Base-by-base conservation (phyloP, 345 rosid genomes). In the Eucalyptus decipiens region DNA sequence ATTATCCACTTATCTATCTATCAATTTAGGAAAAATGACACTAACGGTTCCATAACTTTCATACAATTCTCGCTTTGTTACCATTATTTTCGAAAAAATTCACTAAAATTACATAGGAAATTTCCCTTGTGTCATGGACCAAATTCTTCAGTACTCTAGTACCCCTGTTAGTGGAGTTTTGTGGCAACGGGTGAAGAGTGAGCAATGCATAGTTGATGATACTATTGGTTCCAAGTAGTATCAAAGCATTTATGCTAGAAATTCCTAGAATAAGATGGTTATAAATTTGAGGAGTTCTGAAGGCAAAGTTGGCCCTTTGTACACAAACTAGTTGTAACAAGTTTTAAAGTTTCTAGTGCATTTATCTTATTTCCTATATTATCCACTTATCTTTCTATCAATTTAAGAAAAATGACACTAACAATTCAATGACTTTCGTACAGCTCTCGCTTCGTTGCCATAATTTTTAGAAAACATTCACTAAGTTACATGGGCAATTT, bases 381-480 rank as follows among this genome's bases (percentile, higher is more conserved):
- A 60, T 60, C 67, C 67, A 60, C 32, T 26, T 60, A 28, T 28
- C 69, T 12, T 28, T 8, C 32, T 62, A 62, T 62, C 16, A 62
- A 28, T 62, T 62, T 12, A 28, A 30, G 69, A 30, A 30, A 62
- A 62, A 62, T 28, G n/a, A 12, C 69, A 62, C 34, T 56, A 56
- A 56, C 26, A 56, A 56, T 56, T 2, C 30, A 23, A 23, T 56
- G 62, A 56, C 13, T 56, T 56, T 56, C 0, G 3, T 56, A 56
- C 3, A 4, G 0, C 30, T 10, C 62, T 5, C 6, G 3, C 28
- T 56, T 56, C 1, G 0, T 56, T 62, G 34, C 69, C 32, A 28
- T 28, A 62, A 62, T 30, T 28, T 62, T 62, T 30, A 62, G 17
- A 28, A 62, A 62, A 28, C 34, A 62, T 62, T 62, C 69, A 30